Conservation (phyloP, 371 early-diverging fungal species). For the Mortierella sp. region DNA sequence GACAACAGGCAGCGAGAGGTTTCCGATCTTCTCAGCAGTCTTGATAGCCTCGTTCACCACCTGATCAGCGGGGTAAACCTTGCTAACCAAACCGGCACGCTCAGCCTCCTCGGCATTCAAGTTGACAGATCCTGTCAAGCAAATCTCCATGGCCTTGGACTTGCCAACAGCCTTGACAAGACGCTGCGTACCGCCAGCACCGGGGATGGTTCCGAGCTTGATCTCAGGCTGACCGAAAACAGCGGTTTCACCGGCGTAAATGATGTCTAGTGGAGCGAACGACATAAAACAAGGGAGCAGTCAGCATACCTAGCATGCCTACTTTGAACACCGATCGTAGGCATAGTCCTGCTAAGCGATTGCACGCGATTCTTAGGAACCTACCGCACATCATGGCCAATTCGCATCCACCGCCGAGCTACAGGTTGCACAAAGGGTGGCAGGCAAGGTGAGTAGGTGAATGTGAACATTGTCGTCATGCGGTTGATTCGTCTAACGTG, state of each 20-base stretch:
- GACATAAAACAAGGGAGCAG: too few relatives aligned
- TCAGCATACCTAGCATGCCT: too few relatives aligned
- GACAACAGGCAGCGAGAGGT: conserved; percentile 86
- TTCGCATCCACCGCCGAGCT: conserved; percentile 98
- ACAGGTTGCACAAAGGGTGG: too few relatives aligned
- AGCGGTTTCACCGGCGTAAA: conserved; percentile 98
- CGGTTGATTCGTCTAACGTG: too few relatives aligned
- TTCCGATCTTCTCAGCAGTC: conserved; percentile 87
- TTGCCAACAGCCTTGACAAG: conserved; percentile 96
- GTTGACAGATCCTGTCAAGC: conserved; percentile 88
- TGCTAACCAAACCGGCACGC: conserved; percentile 87
- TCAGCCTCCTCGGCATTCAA: conserved; percentile 92
- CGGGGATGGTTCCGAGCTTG: conserved; percentile 95
- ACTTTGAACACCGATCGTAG: too few relatives aligned
- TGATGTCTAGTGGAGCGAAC: conserved; percentile 71
- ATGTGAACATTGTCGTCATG: too few relatives aligned
- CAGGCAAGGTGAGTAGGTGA: too few relatives aligned
- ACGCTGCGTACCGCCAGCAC: conserved; percentile 92
- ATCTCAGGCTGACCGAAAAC: conserved; percentile 99
- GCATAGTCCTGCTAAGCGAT: too few relatives aligned
- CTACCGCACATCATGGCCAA: conserved; percentile 97
- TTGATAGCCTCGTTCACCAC: conserved; percentile 93
- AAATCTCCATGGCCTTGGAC: conserved; percentile 98
- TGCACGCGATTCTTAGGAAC: too few relatives aligned
- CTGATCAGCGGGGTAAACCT: conserved; percentile 87